Percentiles rank a stretch among this genome's conserved stretches.
These are phyloP conservation scores for Acmispon strigosus DNA, from an alignment of 306 rosid species.

Conservation along the genomic window DNA sequence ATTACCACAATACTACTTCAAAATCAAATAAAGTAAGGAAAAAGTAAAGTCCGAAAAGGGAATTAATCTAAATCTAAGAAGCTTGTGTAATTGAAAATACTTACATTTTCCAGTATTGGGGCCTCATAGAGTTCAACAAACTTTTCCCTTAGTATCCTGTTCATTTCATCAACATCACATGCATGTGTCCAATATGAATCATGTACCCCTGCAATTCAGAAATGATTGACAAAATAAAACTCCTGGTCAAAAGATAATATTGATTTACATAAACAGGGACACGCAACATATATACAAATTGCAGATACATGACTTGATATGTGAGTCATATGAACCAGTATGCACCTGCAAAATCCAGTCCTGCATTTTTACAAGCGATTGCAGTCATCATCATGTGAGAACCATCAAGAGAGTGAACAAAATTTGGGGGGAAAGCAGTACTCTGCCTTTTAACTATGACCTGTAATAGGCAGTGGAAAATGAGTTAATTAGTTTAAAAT, in stretches of 20 bases:
- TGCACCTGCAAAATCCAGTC: slow-evolving; percentile 81
- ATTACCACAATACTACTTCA: not conserved
- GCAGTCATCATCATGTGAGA: slow-evolving; percentile 99
- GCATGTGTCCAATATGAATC: slow-evolving; percentile 99
- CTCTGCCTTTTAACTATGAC: slow-evolving; percentile 72
- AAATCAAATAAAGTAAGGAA: not conserved
- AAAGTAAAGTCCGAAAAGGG: not conserved
- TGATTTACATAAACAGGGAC: not conserved
- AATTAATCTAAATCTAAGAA: not conserved
- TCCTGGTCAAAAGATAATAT: not conserved
- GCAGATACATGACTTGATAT: not conserved
- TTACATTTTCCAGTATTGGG: slow-evolving; percentile 77
- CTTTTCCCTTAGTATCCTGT: slow-evolving; percentile 69
- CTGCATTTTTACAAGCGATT: slow-evolving; percentile 71
- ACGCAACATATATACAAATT: not conserved
- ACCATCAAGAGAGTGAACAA: slow-evolving; percentile 92
- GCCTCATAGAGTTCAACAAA: slow-evolving; percentile 79
- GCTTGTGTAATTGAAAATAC: not conserved
- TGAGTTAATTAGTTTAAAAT: not conserved
- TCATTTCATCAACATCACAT: slow-evolving; percentile 76
- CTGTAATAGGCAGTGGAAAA: slow-evolving; percentile 17
- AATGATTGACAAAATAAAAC: not conserved
- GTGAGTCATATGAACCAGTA: no score
- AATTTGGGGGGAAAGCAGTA: slow-evolving; percentile 90
- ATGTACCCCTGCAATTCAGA: slow-evolving; percentile 68